These are phyloP conservation scores for Blastobotrys proliferans DNA, from an alignment of 1,139 yeast genomes.

Conservation along the genomic window DNA sequence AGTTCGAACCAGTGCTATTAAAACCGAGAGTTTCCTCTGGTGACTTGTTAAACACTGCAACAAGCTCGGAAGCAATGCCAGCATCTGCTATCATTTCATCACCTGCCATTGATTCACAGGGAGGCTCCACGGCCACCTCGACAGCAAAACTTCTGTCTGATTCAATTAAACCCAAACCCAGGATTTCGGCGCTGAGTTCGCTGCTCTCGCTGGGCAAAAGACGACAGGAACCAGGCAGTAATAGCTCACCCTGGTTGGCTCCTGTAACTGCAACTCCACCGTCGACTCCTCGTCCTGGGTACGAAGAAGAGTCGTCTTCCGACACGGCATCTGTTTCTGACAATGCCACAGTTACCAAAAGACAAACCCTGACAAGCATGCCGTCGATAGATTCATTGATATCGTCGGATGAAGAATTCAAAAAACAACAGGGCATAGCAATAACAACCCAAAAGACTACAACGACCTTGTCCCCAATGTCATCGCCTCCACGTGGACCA, in stretches of 20 bases:
- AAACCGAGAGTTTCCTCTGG: conserved; percentile 21
- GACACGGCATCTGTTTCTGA: not conserved
- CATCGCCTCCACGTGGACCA: not conserved
- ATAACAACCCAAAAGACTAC: too few relatives aligned
- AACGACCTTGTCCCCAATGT: not conserved
- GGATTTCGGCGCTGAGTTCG: conserved; percentile 24
- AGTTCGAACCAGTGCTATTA: conserved; percentile 16
- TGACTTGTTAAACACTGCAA: conserved; percentile 13
- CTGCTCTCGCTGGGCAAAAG: conserved; percentile 18
- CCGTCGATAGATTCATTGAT: too few relatives aligned
- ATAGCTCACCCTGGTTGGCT: not conserved
- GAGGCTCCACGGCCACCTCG: conserved; percentile 11
- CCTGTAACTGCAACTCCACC: not conserved
- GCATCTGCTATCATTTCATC: conserved; percentile 26
- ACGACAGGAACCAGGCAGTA: not conserved
- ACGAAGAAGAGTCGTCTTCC: not conserved
- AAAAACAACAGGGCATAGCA: too few relatives aligned
- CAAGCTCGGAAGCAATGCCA: conserved; percentile 21
- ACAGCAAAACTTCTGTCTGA: conserved; percentile 20
- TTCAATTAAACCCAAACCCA: conserved; percentile 19
- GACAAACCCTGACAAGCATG: too few relatives aligned
- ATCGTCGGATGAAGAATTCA: too few relatives aligned
- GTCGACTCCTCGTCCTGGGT: not conserved
- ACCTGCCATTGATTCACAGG: conserved; percentile 14
- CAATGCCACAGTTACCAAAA: not conserved